A percentile compares a stretch with the other conserved stretches of the same genome.
phyloP scores from a whole-genome alignment of 257 asterid genomes.

The Nicotiana undulata region DNA sequence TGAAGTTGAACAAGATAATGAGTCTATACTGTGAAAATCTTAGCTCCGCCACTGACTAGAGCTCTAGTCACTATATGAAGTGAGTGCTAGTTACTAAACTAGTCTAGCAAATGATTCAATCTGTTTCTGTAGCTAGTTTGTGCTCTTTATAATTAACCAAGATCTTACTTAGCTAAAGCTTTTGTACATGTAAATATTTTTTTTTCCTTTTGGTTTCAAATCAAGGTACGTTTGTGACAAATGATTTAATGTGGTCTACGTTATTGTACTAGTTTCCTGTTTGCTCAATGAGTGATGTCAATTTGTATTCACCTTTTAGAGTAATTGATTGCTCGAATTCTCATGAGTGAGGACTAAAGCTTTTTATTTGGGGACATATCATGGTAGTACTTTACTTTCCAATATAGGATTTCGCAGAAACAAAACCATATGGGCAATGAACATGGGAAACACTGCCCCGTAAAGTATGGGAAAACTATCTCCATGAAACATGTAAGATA shows the following conservation, averaged over 20 bases:
- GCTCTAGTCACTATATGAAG: not conserved
- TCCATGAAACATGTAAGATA: constrained; percentile 9
- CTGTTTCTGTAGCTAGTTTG: not conserved
- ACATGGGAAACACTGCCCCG: constrained; percentile 81
- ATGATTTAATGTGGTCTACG: not conserved
- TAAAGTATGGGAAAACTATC: constrained; percentile 63
- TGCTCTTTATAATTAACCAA: not conserved
- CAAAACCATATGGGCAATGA: constrained; percentile 30
- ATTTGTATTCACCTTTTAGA: not conserved
- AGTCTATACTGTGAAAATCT: not conserved
- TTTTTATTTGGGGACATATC: not conserved
- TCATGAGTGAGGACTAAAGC: not conserved
- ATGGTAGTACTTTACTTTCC: constrained; percentile 1
- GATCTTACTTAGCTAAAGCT: not conserved
- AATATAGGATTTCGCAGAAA: constrained; percentile 20
- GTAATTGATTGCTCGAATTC: not conserved
- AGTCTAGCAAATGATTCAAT: not conserved
- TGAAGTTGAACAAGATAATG: constrained; percentile 63
- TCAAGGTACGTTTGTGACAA: not conserved
- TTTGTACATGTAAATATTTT: not conserved
- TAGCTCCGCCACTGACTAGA: no score
- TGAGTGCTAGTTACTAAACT: not conserved
- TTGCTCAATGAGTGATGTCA: not conserved
- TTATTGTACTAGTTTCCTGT: not conserved
- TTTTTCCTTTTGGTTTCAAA: not conserved